Percentiles rank a stretch among this genome's conserved stretches.
Conservation (phyloP, 1,139 yeast species). For the Kodamaea plutei region DNA sequence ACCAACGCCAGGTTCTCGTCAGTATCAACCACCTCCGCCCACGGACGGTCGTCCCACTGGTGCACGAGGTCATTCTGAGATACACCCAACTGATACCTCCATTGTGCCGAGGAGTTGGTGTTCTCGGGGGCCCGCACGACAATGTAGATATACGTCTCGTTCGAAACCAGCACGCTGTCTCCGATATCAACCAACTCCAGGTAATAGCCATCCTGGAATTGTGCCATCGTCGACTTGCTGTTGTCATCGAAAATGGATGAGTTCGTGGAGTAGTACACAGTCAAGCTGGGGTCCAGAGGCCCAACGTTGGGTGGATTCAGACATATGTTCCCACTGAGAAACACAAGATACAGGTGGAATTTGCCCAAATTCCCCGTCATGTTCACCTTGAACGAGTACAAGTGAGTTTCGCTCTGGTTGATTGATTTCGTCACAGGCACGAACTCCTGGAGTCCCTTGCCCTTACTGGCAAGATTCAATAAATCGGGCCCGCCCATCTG, state of each 20-base stretch:
- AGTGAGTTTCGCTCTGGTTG: slow-evolving; percentile 36
- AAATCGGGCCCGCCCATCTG: no score
- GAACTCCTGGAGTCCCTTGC: slow-evolving; percentile 44
- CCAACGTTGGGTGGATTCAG: slow-evolving; percentile 36
- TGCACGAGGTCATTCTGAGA: slow-evolving; percentile 64
- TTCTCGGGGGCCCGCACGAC: slow-evolving; percentile 47
- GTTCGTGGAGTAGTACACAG: slow-evolving; percentile 50
- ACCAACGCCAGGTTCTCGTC: slow-evolving; percentile 71
- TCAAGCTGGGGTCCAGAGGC: slow-evolving; percentile 34
- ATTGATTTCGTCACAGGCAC: slow-evolving; percentile 41
- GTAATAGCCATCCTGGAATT: slow-evolving; percentile 47
- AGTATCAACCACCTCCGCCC: slow-evolving; percentile 64
- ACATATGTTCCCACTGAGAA: slow-evolving; percentile 60
- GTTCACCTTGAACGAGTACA: slow-evolving; percentile 44
- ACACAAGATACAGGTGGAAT: slow-evolving; percentile 50
- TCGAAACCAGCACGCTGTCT: slow-evolving; percentile 15
- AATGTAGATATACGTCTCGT: slow-evolving; percentile 36
- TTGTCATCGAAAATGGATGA: slow-evolving; percentile 32
- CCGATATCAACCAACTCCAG: slow-evolving; percentile 53
- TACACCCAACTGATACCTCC: slow-evolving; percentile 67
- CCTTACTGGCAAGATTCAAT: no score
- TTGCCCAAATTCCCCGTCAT: slow-evolving; percentile 44
- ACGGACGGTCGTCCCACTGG: slow-evolving; percentile 62
- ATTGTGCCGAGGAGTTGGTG: slow-evolving; percentile 32
- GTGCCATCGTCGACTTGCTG: slow-evolving; percentile 28